Conservation (phyloP, 2,329 filamentous ascomycete species). For the Trichophyton verrucosum region DNA sequence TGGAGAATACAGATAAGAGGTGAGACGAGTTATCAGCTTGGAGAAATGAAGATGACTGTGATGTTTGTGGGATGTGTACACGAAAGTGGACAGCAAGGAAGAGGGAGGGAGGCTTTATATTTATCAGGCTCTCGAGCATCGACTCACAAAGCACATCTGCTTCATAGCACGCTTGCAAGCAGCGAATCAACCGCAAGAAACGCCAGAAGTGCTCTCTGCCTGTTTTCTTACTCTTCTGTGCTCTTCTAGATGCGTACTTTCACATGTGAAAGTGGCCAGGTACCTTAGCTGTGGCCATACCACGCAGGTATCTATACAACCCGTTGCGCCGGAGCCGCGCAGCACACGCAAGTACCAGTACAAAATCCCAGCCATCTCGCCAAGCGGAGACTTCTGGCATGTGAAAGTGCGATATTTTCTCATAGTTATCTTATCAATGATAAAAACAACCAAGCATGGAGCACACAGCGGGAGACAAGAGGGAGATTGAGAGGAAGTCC, state of each 20-base stretch:
- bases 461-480: not conserved
- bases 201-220: not conserved
- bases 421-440: not conserved
- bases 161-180: not conserved
- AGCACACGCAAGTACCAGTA: not conserved
- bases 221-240: not conserved
- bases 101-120: not conserved
- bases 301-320: not conserved
- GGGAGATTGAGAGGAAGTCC: not conserved
- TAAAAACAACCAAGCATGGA: not conserved
- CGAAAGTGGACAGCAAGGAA: not conserved
- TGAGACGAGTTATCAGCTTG: not conserved
- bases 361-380: not conserved
- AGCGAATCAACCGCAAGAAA: not conserved
- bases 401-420: conserved; percentile 1
- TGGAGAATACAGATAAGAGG: not conserved
- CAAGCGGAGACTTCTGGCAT: not conserved
- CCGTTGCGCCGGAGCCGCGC: not conserved
- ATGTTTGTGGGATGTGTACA: not conserved
- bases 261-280: not conserved
- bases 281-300: not conserved
- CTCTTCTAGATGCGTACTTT: not conserved
- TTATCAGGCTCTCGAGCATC: not conserved
- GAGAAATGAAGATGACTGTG: not conserved
- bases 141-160: not conserved